Base-by-base conservation (phyloP, 1,284 basidiomycete genomes). In the Cerrena zonata region DNA sequence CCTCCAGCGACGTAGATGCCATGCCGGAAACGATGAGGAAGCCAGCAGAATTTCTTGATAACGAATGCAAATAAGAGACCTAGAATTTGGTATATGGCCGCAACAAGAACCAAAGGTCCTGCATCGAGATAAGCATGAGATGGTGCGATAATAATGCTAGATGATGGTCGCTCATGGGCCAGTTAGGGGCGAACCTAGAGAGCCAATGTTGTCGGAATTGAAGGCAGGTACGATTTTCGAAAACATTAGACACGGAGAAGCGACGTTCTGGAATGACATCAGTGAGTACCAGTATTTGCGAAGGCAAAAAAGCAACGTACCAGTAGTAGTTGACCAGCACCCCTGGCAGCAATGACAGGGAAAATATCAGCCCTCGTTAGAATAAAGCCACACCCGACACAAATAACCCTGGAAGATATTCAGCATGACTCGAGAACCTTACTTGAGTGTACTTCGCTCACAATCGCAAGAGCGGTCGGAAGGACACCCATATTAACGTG, bases 171-270 rank as follows among this genome's bases (percentile, higher is more conserved):
- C 13, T 18, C 18, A 21, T 34, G 30, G 44, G 22, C 39, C 18
- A 34, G 23, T 15, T 12, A 37, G 26, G 18, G 15, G 50, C 70
- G 54, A 55, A 74, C 89, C 87, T 38, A 91, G 68, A 2, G 80
- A 78, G 22, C 67, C 54, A 27, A 88, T 73, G 57, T 89, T 90
- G 22, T 84, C 73, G 0, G 76, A 60, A 1, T 74, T 81, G 58
- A 92, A 89, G 0, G 87, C 79, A 0, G 86, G 80, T 0, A 91
- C 77, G 54, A 91, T 88, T 56, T 84, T 88, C 2, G 83, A 82
- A 64, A 91, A 90, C 68, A 91, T 72, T 11, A 91, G 74, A 51
- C 77, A 78, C 2, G 89, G 89, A 1, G 86, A 61, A 0, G 78
- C 72, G 51, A 91, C 74, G 58, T 88, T 89, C 75, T 84, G 38